Evolutionary conservation across 192 early-diverging fungal genomes (phyloP), one percentile per base, ranked within the genome.

Genomic region (Backusella tuberculispora): DNA sequence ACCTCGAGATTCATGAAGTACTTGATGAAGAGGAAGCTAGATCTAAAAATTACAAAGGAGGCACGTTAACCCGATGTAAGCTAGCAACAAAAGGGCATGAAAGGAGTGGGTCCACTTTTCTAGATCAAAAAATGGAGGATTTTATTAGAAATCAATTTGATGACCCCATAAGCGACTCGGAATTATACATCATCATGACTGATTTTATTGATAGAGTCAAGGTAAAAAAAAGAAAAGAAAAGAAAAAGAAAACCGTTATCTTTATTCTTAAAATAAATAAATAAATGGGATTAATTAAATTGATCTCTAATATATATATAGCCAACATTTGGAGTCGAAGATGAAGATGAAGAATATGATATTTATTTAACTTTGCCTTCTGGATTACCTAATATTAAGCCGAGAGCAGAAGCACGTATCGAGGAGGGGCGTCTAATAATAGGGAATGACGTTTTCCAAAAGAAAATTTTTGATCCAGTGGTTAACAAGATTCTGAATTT

Each of bases 391-490:
- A 19, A 19, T 60, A 19, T 60, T 14, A 3, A 0, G 19, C 26
- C 53, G 0, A 44, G 66, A 71, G 50, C 72, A 71, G 78, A 72
- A 24, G 75, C 67, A 45, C 66, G 72, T 29, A 72, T 81, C 13
- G 75, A 84, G 12, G 80, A 84, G 15, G 80, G 78, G 7, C 66
- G 74, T 17, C 45, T 80, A 37, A 73, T 77, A 3, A 47, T 84
- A 47, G 72, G 63, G 19, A 75, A 69, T 40, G 72, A 74, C 0
- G 78, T 81, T 24, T 70, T 84, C 26, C 66, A 45, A 7, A 72
- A 76, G 69, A 78, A 79, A 34, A 82, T 86, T 14, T 86, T 86
- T 73, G 85, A 86, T 48, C 83, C 83, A 15, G 78, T 84, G 1
- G 74, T 84, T 13, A 75, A 81, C 40, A 75, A 77, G 45, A 80